These are phyloP conservation scores for Pilaira anomala DNA, from an alignment of 192 early-diverging fungal species.

Conservation along the genomic window DNA sequence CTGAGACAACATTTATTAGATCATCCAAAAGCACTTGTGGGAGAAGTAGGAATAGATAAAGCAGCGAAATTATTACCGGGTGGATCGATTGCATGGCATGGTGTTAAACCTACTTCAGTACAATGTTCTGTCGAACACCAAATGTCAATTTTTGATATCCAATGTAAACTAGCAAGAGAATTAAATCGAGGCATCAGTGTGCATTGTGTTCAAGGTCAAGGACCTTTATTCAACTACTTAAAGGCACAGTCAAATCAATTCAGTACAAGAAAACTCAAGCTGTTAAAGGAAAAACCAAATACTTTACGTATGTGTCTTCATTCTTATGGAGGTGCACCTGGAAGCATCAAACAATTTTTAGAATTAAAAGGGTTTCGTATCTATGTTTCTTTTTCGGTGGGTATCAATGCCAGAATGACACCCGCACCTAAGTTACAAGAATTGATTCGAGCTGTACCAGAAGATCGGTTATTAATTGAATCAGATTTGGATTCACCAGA, in stretches of 20 bases:
- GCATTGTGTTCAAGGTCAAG: conserved; percentile 79
- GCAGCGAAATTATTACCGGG: conserved; percentile 32
- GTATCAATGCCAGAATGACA: conserved; percentile 67
- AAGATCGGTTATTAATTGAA: conserved; percentile 77
- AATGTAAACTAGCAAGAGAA: conserved; percentile 69
- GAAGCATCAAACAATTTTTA: conserved; percentile 21
- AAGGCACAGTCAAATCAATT: not conserved
- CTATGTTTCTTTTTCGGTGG: conserved; percentile 76
- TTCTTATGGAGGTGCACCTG: conserved; percentile 74
- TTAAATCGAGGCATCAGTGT: conserved; percentile 62
- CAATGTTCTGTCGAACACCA: conserved; percentile 29
- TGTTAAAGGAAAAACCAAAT: conserved; percentile 6
- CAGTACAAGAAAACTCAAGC: conserved; percentile 33
- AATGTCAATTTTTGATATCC: conserved; percentile 51
- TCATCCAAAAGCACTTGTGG: conserved; percentile 29
- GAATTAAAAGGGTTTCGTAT: conserved; percentile 36
- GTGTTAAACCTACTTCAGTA: conserved; percentile 28
- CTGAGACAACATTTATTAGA: conserved; percentile 13
- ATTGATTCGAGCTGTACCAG: conserved; percentile 69
- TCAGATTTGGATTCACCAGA: conserved; percentile 67
- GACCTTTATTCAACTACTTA: conserved; percentile 38
- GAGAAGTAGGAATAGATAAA: conserved; percentile 36
- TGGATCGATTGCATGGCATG: conserved; percentile 32
- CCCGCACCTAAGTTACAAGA: conserved; percentile 49
- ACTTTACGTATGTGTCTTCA: conserved; percentile 81